A percentile compares a stretch with the other conserved stretches of the same genome.
Conservation (phyloP, 331 rosid genomes). For the Stylosanthes scabra region DNA sequence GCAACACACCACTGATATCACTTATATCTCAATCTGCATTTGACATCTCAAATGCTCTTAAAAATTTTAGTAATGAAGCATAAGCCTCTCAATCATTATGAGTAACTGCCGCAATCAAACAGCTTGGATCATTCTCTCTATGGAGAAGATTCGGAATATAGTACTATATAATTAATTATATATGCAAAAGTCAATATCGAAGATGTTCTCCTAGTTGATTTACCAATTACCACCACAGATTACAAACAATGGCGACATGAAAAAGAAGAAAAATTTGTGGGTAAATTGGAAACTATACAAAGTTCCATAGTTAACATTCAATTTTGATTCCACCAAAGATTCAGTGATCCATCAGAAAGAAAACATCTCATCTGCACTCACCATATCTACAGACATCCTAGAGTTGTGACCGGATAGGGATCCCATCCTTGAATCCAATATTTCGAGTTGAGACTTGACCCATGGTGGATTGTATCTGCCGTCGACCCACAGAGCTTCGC, state of each 20-base stretch:
- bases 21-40: background rate
- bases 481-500: slow-evolving; percentile 93
- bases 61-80: background rate
- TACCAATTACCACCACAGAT: slow-evolving; percentile 15
- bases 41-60: background rate
- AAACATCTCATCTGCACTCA: slow-evolving; percentile 49
- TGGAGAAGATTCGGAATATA: background rate
- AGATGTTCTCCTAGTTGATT: background rate
- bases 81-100: background rate
- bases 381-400: slow-evolving; percentile 49
- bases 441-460: slow-evolving; percentile 87
- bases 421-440: slow-evolving; percentile 74
- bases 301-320: slow-evolving; percentile 16
- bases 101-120: background rate
- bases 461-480: slow-evolving; percentile 83
- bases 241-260: background rate
- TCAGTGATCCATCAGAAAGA: slow-evolving; percentile 28
- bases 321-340: background rate
- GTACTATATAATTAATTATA: background rate
- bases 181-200: slow-evolving; percentile 10
- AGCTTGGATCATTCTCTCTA: background rate
- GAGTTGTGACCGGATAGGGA: slow-evolving; percentile 50
- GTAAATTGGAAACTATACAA: slow-evolving; percentile 34
- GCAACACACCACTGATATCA: background rate
- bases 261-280: slow-evolving; percentile 2